Evolutionary conservation across 345 rosid genomes (phyloP), one percentile per base, ranked within the genome.

Genomic region (Euphorbia lathyris): DNA sequence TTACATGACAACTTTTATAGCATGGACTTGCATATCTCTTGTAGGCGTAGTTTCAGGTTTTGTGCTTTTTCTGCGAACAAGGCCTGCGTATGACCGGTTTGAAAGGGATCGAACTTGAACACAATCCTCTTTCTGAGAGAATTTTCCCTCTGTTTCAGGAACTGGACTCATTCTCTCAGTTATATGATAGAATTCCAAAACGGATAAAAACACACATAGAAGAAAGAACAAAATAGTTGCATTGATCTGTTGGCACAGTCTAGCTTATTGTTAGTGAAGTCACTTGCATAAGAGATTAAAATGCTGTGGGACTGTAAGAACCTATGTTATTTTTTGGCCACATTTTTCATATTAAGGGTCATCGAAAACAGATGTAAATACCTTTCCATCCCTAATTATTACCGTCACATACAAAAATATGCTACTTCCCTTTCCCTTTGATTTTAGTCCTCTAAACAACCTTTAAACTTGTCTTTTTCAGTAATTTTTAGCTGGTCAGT

Each of bases 1-100:
- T 71, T 86, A 84, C 64, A 57, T 66, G 58, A 34, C 23, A 67
- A 88, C 90, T 32, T 88, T 88, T 62, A 52, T 80, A 38, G 66
- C 64, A 63, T 88, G 90, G 90, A 85, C 83, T 55, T 80, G 85
- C 78, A 80, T 81, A 34, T 80, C 93, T 20, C 2, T 76, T 17
- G 38, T 83, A 9, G 88, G 93, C 36, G 70, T 86, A 16, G 53
- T 77, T 23, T 80, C 84, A 52, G 76, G 90, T 77, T 58, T 48
- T 12, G 29, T 81, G 68, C 84, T 88, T 40, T 88, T 81, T 77
- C 70, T 77, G 11, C 74, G 93, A 72, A 88, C 93, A 36, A 79
- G 63, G 68, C 83, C 69, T 29, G 90, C 87, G 8, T 88, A 88
- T 52, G 72, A 83, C 61, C 67, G 45, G 11, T 84, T 81, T 16